These are phyloP conservation scores for Paraconiothyrium brasiliense DNA, from an alignment of 2,329 filamentous ascomycete species.

Conservation along the genomic window DNA sequence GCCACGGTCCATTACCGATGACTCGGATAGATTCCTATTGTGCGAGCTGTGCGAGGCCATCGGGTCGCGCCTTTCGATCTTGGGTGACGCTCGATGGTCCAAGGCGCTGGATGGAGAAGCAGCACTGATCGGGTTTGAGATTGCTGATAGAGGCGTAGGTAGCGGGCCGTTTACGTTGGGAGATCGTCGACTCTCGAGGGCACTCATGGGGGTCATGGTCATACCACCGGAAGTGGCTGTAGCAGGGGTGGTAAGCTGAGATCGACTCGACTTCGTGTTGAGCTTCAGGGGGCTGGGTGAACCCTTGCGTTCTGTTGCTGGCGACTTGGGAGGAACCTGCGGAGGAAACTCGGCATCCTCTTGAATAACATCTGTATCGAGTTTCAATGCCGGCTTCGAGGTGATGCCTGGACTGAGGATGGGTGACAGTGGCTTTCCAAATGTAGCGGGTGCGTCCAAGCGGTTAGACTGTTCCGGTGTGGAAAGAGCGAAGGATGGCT, in stretches of 20 bases:
- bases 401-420: conserved; percentile 47
- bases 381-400: conserved; percentile 43
- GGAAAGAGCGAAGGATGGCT: conserved; percentile 22
- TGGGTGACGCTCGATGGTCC: conserved; percentile 42
- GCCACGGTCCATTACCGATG: conserved; percentile 51
- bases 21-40: conserved; percentile 49
- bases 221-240: conserved; percentile 34
- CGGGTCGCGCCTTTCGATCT: conserved; percentile 44
- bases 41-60: conserved; percentile 35
- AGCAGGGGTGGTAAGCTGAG: conserved; percentile 44
- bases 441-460: conserved; percentile 18
- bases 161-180: conserved; percentile 40
- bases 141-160: conserved; percentile 43
- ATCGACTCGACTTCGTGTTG: conserved; percentile 41
- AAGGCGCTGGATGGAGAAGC: conserved; percentile 39
- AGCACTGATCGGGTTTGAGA: conserved; percentile 43
- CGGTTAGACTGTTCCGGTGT: conserved; percentile 28
- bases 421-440: conserved; percentile 38
- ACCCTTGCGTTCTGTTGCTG: conserved; percentile 42
- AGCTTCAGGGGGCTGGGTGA: conserved; percentile 47
- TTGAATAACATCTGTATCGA: conserved; percentile 37
- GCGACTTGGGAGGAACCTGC: conserved; percentile 50
- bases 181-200: conserved; percentile 42
- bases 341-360: conserved; percentile 40
- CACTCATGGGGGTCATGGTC: conserved; percentile 38